Evolutionary conservation across 257 asterid species (phyloP), one percentile per base, ranked within the genome.

Genomic region (Solanum chiquidenum): DNA sequence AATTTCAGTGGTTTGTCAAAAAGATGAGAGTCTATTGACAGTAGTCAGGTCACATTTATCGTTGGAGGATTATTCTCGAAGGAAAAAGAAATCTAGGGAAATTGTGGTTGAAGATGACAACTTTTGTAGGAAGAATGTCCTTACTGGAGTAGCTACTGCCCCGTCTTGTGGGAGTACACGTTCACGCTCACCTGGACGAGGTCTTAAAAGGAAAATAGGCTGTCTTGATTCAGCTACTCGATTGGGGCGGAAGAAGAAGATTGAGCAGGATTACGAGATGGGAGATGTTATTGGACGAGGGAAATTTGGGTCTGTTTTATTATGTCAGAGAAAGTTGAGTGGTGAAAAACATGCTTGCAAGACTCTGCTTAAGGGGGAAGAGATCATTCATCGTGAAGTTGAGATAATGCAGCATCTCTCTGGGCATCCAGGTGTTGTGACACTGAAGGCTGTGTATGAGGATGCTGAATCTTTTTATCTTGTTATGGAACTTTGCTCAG

Each of bases 331-430:
- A 71, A 96, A 93, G 91, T 87, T 88, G 31, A 96, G 91, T 46
- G 95, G 98, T 31, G 96, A 91, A 91, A 96, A 92, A 87, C 93
- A 93, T 90, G 98, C 98, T 1, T 96, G 98, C 92, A 96, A 96
- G 94, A 94, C 91, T 87, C 83, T 96, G 93, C 86, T 84, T 27
- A 96, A 96, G 88, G 95, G 96, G 84, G 98, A 96, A 93, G 98
- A 95, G 90, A 94, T 93, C 90, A 98, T 96, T 31, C 98, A 96
- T 75, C 92, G 98, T 20, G 98, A 96, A 89, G 98, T 96, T 89
- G 98, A 96, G 93, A 96, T 96, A 90, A 96, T 96, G 98, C 98
- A 96, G 91, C 98, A 96, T 88, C 94, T 96, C 7, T 96, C 98
- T 6, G 98, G 98, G 74, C 96, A 96, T 89, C 98, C 93, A 1